Base-by-base conservation (phyloP, 2,329 filamentous ascomycete species). In the Cladosporium sphaerospermum region DNA sequence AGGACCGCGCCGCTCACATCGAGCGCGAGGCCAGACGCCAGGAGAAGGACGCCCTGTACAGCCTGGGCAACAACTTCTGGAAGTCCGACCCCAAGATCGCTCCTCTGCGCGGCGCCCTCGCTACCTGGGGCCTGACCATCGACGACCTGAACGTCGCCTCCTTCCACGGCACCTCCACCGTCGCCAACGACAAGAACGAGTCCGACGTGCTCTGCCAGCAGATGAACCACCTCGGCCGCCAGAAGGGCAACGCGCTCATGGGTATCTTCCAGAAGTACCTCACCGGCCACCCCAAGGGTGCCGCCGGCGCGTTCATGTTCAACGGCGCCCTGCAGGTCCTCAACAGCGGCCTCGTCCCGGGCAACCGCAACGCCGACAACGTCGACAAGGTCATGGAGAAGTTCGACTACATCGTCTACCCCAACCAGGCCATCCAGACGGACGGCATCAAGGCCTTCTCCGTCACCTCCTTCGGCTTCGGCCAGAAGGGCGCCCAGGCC, bases 231-330 rank as follows among this genome's bases (percentile, higher is more conserved):
- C 85, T 99, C 50, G 93, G 93, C 61, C 88, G 93, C 64, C 86
- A 85, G 74, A 96, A 96, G 84, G 93, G 95, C 66, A 99, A 99
- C 67, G 91, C 93, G 32, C 79, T 99, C 11, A 75, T 97, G 60
- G 93, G 91, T 77, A 91, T 99, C 70, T 99, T 97, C 87, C 93
- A 99, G 76, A 99, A 99, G 75, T 97, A 95, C 73, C 84, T 99
- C 57, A 99, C 95, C 52, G 93, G 93, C 72, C 93, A 99, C 71
- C 93, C 93, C 66, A 99, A 99, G 84, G 93, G 93, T 85, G 92
- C 93, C 65, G 93, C 93, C 56, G 93, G 93, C 78, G 93, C 92
- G 45, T 99, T 93, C 91, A 99, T 99, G 93, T 85, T 99, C 81
- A 99, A 99, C 78, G 93, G 93, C 61, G 93, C 89, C 71, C 77